Conservation (phyloP, 1,284 basidiomycete species). For the Irpex sp. region DNA sequence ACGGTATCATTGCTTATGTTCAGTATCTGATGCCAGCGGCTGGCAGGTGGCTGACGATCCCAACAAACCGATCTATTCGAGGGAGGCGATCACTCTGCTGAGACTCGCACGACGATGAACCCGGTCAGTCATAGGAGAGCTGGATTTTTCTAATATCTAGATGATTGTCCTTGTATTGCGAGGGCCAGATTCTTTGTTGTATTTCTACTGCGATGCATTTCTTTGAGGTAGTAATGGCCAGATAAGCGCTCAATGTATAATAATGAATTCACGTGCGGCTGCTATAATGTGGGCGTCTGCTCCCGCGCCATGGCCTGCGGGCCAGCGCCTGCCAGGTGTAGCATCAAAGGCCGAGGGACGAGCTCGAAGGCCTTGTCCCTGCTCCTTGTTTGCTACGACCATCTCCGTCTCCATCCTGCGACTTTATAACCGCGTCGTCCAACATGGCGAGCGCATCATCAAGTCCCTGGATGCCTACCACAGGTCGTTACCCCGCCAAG, state of each 20-base stretch:
- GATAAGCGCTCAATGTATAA: constrained; percentile 1
- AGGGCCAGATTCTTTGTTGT: not conserved
- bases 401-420: constrained; percentile 1
- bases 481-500: constrained; percentile 49
- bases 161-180: no score
- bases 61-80: constrained; percentile 31
- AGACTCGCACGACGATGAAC: constrained; percentile 23
- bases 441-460: constrained; percentile 34
- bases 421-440: constrained; percentile 8
- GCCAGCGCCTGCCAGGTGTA: not conserved
- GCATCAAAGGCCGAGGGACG: not conserved
- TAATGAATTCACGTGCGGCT: not conserved
- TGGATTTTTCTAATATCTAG: not conserved
- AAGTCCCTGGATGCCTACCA: constrained; percentile 51
- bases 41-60: constrained; percentile 38
- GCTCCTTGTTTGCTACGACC: constrained; percentile 3
- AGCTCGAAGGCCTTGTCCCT: not conserved
- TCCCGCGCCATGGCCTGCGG: not conserved
- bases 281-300: not conserved
- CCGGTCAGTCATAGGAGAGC: not conserved
- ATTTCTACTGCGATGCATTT: not conserved
- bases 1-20: not conserved
- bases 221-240: not conserved
- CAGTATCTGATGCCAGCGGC: not conserved
- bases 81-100: constrained; percentile 38